Evolutionary conservation across 495 filamentous ascomycete genomes (phyloP).

Genomic region (Tuber microsphaerosporum): DNA sequence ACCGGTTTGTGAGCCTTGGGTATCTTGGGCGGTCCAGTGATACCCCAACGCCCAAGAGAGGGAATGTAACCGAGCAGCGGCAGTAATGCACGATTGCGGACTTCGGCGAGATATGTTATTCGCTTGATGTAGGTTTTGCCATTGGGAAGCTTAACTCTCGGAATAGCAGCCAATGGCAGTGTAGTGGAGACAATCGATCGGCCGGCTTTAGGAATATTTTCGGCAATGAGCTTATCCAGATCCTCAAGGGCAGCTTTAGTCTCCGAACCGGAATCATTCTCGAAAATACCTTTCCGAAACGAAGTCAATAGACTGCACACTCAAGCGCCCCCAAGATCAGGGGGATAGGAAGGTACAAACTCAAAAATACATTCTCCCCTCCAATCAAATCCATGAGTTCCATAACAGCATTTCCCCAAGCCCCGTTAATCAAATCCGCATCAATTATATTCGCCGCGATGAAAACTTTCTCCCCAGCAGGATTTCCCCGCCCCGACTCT

Average conservation of each 20-base stretch:
- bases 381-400: slow-evolving; percentile 58
- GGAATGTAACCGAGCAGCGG: slow-evolving; percentile 50
- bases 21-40: slow-evolving; percentile 10
- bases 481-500: slow-evolving; percentile 55
- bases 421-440: slow-evolving; percentile 53
- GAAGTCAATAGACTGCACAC: background rate
- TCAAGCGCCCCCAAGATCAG: background rate
- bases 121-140: slow-evolving; percentile 60
- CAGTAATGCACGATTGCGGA: slow-evolving; percentile 64
- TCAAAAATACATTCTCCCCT: slow-evolving; percentile 52
- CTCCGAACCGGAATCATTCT: slow-evolving; percentile 57
- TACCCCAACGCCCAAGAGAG: slow-evolving; percentile 23
- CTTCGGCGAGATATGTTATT: slow-evolving; percentile 68
- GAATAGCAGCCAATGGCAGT: slow-evolving; percentile 45
- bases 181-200: slow-evolving; percentile 40
- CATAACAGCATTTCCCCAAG: slow-evolving; percentile 60
- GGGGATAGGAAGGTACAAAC: slow-evolving; percentile 21
- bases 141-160: slow-evolving; percentile 54
- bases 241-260: slow-evolving; percentile 45
- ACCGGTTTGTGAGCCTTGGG: background rate
- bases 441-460: slow-evolving; percentile 72
- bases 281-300: slow-evolving; percentile 50
- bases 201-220: slow-evolving; percentile 52
- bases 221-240: slow-evolving; percentile 45
- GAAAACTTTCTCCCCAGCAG: slow-evolving; percentile 60